Percentiles rank a stretch among this genome's conserved stretches.
Evolutionary conservation across 2,329 filamentous ascomycete genomes (phyloP).

Genomic region (Talaromyces rugulosus): DNA sequence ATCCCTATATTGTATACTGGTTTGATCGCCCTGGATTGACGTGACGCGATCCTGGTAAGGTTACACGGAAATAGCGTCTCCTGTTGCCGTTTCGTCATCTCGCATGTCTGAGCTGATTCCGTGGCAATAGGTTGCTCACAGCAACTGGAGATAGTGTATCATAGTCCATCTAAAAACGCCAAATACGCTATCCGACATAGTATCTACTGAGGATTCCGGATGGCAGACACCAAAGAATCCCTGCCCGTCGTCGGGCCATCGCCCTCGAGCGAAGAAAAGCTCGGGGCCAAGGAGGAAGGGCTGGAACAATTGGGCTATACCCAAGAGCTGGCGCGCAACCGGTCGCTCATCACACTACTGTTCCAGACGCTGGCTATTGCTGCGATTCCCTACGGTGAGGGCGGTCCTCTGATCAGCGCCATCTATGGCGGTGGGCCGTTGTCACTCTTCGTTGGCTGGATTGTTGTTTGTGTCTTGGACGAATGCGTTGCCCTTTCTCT

Average conservation of each 20-base stretch:
- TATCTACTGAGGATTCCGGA: neutral
- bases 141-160: neutral
- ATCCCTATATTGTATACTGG: neutral
- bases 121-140: neutral
- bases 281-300: constrained; percentile 26
- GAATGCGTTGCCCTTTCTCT: constrained; percentile 51
- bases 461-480: constrained; percentile 50
- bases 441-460: constrained; percentile 56
- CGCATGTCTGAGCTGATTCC: no score
- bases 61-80: neutral
- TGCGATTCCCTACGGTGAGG: constrained; percentile 54
- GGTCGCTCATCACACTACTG: constrained; percentile 56
- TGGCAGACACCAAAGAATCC: neutral
- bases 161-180: neutral
- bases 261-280: constrained; percentile 16
- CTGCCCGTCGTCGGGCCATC: neutral
- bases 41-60: neutral
- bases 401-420: constrained; percentile 35
- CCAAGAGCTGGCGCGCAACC: constrained; percentile 54
- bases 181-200: neutral
- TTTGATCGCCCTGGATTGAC: no score
- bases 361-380: constrained; percentile 61
- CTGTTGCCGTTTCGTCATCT: neutral
- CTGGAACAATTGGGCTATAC: constrained; percentile 53
- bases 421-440: constrained; percentile 48